Evolutionary conservation across 495 filamentous ascomycete genomes (phyloP), one percentile per base, ranked within the genome.

Genomic region (Platismatia glauca): DNA sequence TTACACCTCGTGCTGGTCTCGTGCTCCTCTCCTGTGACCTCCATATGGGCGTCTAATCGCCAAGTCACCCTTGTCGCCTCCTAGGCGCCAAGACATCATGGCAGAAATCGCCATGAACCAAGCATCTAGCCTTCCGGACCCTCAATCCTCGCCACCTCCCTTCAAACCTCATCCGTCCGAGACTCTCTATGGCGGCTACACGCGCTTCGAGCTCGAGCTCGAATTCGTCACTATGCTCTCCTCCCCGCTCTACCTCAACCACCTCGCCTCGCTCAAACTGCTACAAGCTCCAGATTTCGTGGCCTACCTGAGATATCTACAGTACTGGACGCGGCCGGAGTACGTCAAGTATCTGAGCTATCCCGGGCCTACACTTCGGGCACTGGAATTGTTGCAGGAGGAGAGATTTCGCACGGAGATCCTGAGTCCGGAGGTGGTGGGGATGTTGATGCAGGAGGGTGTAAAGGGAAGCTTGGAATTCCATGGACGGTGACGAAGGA

Each of bases 211-310:
- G 71, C 79, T 89, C 39, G 87, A 90, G 69, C 78, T 89, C 12
- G 87, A 90, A 80, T 95, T 96, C 69, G 89, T 95, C 48, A 88
- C 90, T 68, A 84, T 86, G n/a, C 88, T 96, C 59, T 84, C 84
- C 64, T 92, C 92, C 69, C 91, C 91, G 0, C 79, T 81, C 71
- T 95, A 96, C 75, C 81, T 95, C 35, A 89, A 89, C 67, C 84
- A 92, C 67, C 85, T 96, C 22, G 90, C 88, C 3, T 81, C 84
- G 72, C 84, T 83, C 71, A 76, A 84, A 74, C 70, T 80, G 55
- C 63, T 69, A 15, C 67, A 64, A 27, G 43, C 61, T 27, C 53
- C 62, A 0, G 75, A 77, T 22, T 96, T 95, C 73, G 75, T 91
- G 52, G 85, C 83, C 55, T 96, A 96, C 72, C 86, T 95, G 43